Conservation (phyloP, 1,139 yeast species). For the Zygoascus hellenicus region DNA sequence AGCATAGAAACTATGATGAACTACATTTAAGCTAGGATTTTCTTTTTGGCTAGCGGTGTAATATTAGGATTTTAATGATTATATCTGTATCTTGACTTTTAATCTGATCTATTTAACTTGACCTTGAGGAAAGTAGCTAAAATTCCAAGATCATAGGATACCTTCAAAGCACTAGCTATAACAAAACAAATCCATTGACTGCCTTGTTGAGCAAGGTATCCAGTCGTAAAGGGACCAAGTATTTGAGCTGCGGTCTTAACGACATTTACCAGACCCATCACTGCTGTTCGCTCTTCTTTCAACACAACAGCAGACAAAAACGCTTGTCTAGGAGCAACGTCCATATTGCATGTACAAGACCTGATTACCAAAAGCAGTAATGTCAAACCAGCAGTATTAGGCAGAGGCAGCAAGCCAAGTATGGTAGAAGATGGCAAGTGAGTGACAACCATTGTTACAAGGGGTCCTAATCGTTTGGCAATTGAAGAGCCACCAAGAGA, state of each 20-base stretch:
- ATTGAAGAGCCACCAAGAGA: conserved; percentile 63
- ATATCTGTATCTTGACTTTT: not conserved
- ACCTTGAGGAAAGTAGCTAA: conserved; percentile 15
- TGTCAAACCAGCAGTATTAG: conserved; percentile 24
- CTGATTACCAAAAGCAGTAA: conserved; percentile 39
- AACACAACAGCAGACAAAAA: conserved; percentile 59
- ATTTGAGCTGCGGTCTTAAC: conserved; percentile 75
- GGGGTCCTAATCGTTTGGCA: conserved; percentile 64
- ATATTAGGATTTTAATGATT: not conserved
- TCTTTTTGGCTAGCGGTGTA: not conserved
- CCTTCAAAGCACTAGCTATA: conserved; percentile 50
- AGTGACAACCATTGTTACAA: conserved; percentile 60
- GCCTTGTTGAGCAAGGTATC: conserved; percentile 51
- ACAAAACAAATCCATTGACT: conserved; percentile 50
- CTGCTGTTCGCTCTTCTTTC: conserved; percentile 57
- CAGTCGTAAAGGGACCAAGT: conserved; percentile 68
- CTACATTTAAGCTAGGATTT: conserved; percentile 16
- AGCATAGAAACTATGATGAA: conserved; percentile 20
- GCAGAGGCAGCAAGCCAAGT: conserved; percentile 47
- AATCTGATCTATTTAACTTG: conserved; percentile 20
- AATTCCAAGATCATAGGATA: conserved; percentile 27
- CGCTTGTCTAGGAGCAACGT: conserved; percentile 77
- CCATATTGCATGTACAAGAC: conserved; percentile 62
- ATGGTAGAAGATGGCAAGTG: conserved; percentile 71
- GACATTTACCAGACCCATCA: conserved; percentile 73